Evolutionary conservation across 805 yeast genomes (phyloP).

Genomic region (Candida nemodendra): DNA sequence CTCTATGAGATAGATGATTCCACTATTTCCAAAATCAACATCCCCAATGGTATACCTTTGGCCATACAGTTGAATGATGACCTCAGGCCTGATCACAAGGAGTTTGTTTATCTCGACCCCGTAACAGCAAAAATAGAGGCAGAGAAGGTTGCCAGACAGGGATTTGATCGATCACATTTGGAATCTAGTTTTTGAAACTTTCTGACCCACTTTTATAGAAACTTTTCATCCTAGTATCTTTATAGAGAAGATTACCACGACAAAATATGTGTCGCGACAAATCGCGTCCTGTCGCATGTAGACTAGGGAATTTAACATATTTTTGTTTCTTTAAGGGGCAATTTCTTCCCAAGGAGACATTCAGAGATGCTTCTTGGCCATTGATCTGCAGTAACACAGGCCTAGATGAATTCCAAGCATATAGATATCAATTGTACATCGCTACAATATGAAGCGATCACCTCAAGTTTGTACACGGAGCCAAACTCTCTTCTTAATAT

Average conservation of each 20-base stretch:
- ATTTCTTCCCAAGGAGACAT: no score
- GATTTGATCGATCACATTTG: conserved; percentile 40
- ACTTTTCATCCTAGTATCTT: no score
- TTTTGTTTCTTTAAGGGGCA: no score
- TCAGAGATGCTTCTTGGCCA: neutral
- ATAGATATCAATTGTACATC: conserved; percentile 36
- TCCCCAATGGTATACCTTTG: conserved; percentile 83
- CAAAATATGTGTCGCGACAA: no score
- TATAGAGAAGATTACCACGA: no score
- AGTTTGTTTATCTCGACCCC: conserved; percentile 73
- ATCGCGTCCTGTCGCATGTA: no score
- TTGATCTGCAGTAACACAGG: conserved; percentile 5
- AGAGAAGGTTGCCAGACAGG: conserved; percentile 77
- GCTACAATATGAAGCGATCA: conserved; percentile 47
- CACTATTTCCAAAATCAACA: conserved; percentile 70
- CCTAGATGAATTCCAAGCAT: conserved; percentile 1
- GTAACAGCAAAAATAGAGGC: conserved; percentile 78
- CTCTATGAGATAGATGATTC: conserved; percentile 63
- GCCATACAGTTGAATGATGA: conserved; percentile 59
- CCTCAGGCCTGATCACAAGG: conserved; percentile 23
- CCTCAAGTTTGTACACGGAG: conserved; percentile 33
- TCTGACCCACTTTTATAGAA: no score
- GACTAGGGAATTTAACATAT: no score
- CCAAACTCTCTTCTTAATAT: conserved; percentile 46
- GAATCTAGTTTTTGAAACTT: no score